A percentile compares a stretch with the other conserved stretches of the same genome.
Conservation (phyloP, 306 rosid species). For the Acacia melanoxylon region DNA sequence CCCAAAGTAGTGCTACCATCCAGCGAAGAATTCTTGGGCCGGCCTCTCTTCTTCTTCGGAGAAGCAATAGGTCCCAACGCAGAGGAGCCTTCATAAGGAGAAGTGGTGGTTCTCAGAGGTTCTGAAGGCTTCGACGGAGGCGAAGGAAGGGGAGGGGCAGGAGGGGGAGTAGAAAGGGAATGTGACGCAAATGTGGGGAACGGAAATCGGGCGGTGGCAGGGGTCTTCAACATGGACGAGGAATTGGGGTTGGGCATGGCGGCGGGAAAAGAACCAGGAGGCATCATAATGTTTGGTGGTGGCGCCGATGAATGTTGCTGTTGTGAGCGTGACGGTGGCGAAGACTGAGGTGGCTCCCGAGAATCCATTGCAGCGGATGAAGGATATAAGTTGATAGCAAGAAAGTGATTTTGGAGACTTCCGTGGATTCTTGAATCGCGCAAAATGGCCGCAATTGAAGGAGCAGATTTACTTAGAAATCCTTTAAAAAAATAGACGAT, state of each 20-base stretch:
- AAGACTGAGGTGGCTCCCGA: conserved; percentile 47
- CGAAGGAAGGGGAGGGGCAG: conserved; percentile 32
- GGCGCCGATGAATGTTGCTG: conserved; percentile 10
- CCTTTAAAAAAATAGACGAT: too few species aligned
- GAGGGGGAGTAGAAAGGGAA: conserved; percentile 1
- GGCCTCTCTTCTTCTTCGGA: conserved; percentile 81
- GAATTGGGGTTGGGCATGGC: conserved; percentile 39
- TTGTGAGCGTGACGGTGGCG: conserved; percentile 15
- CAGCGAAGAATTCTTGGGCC: conserved; percentile 74
- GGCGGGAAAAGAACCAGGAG: conserved; percentile 37
- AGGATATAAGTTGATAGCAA: not conserved
- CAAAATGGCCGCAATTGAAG: conserved; percentile 2
- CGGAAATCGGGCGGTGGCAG: conserved; percentile 56
- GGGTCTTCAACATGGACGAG: conserved; percentile 45
- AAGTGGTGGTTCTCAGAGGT: conserved; percentile 22
- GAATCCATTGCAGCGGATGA: conserved; percentile 58
- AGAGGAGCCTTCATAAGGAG: conserved; percentile 54
- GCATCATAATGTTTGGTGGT: conserved; percentile 51
- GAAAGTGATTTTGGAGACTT: not conserved
- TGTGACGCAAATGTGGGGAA: conserved; percentile 42
- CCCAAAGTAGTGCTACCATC: conserved; percentile 79
- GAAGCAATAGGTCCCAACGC: conserved; percentile 54
- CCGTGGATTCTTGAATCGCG: not conserved
- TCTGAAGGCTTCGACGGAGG: conserved; percentile 41
- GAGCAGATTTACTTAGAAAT: too few species aligned